These are phyloP conservation scores for Phytophthora kernoviae DNA, from an alignment of 352 stramenopile genomes.

Conservation along the genomic window DNA sequence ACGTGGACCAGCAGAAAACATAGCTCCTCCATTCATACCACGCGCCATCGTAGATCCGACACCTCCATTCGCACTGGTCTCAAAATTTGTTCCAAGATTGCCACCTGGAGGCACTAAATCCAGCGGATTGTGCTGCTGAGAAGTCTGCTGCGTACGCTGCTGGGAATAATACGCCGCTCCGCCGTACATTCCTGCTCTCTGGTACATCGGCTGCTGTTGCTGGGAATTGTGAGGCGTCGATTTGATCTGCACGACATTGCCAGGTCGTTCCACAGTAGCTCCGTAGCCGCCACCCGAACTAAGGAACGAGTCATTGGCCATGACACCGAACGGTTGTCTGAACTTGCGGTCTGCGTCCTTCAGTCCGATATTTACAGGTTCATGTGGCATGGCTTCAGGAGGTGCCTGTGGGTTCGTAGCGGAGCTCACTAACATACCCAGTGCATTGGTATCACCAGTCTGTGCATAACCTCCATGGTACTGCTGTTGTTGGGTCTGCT, in stretches of 20 bases:
- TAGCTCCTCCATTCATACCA: slow-evolving; percentile 28
- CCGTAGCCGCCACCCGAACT: slow-evolving; percentile 27
- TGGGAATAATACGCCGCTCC: slow-evolving; percentile 33
- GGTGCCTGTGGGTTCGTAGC: slow-evolving; percentile 46
- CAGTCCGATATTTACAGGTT: slow-evolving; percentile 40
- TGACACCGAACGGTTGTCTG: slow-evolving; percentile 34
- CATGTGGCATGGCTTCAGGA: slow-evolving; percentile 43
- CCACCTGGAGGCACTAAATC: slow-evolving; percentile 35
- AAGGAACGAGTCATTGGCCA: slow-evolving; percentile 37
- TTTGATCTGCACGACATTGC: slow-evolving; percentile 52
- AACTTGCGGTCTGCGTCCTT: slow-evolving; percentile 52
- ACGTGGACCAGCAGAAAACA: slow-evolving; percentile 31
- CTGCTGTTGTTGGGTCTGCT: slow-evolving; percentile 35
- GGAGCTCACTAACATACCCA: slow-evolving; percentile 64
- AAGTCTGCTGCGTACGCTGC: slow-evolving; percentile 31
- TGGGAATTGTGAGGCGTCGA: slow-evolving; percentile 35
- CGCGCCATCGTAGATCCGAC: slow-evolving; percentile 28
- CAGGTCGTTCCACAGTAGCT: slow-evolving; percentile 30
- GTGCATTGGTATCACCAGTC: slow-evolving; percentile 38
- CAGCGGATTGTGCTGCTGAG: slow-evolving; percentile 28
- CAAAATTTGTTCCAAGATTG: slow-evolving; percentile 26
- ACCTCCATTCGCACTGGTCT: slow-evolving; percentile 23
- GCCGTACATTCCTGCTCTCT: slow-evolving; percentile 36
- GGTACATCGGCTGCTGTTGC: slow-evolving; percentile 39
- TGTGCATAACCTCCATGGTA: slow-evolving; percentile 36